phyloP scores from a whole-genome alignment of 2,329 filamentous ascomycete genomes.

The Zelopaecilomyces penicillatus region DNA sequence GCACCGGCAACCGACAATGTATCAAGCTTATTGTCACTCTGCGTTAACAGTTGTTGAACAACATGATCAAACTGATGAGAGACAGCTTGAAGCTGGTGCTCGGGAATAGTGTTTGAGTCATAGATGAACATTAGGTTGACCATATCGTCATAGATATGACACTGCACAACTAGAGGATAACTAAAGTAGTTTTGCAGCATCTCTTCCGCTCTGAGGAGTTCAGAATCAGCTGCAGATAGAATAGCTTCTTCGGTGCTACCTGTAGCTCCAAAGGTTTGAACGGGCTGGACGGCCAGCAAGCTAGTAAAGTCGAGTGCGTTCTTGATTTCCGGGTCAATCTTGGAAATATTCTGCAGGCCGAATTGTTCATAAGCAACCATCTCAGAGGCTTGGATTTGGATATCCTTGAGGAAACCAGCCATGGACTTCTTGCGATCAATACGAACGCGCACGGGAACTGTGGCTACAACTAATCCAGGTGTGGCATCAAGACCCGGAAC shows the following conservation, averaged over 20 bases:
- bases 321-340: slow-evolving; percentile 6
- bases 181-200: slow-evolving; percentile 4
- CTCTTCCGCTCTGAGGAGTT: neutral
- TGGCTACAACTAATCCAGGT: slow-evolving; percentile 5
- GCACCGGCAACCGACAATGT: neutral
- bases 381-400: slow-evolving; percentile 2
- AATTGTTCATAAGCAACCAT: slow-evolving; percentile 4
- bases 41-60: neutral
- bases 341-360: slow-evolving; percentile 3
- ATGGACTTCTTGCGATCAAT: slow-evolving; percentile 1
- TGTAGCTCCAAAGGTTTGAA: neutral
- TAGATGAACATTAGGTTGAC: slow-evolving; percentile 2
- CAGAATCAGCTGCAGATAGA: neutral
- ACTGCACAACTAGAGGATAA: slow-evolving; percentile 4
- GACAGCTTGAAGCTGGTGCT: neutral
- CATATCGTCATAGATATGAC: neutral
- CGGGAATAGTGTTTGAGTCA: neutral
- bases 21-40: neutral
- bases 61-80: slow-evolving; percentile 3
- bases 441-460: slow-evolving; percentile 7
- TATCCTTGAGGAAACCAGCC: neutral
- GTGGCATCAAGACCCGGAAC: slow-evolving; percentile 4
- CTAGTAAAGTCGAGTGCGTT: slow-evolving; percentile 6
- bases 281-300: slow-evolving; percentile 8
- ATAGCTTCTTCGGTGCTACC: neutral